A percentile compares a stretch with the other conserved stretches of the same genome.
Evolutionary conservation across 2,329 filamentous ascomycete genomes (phyloP).

Genomic region (Arthrobotrys conoides): DNA sequence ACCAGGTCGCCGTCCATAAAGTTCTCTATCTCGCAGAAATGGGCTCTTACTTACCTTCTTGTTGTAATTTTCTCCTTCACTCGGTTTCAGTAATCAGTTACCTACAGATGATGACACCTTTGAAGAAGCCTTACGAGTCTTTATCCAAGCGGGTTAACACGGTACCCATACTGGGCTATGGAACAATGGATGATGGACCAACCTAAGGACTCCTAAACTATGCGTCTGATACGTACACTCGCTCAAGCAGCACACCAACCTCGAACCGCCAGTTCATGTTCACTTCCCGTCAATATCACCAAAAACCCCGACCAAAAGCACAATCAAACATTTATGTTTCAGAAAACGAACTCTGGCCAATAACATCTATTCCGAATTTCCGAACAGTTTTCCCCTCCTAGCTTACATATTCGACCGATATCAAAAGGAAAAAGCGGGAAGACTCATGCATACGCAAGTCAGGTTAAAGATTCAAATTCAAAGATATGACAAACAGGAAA

Average conservation of each 20-base stretch:
- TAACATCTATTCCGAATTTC: slow-evolving; percentile 36
- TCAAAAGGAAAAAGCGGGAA: slow-evolving; percentile 23
- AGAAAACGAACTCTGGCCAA: slow-evolving; percentile 34
- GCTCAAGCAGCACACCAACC: background rate
- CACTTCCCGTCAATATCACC: slow-evolving; percentile 13
- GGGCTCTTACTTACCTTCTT: background rate
- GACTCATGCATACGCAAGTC: background rate
- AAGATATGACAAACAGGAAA: slow-evolving; percentile 54
- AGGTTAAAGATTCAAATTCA: slow-evolving; percentile 4
- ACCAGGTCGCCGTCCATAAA: slow-evolving; percentile 58
- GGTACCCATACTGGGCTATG: background rate
- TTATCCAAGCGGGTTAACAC: background rate
- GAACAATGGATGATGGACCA: slow-evolving; percentile 1
- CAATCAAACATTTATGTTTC: slow-evolving; percentile 34
- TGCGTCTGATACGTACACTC: slow-evolving; percentile 7
- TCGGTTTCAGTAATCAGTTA: background rate
- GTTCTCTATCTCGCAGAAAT: slow-evolving; percentile 43
- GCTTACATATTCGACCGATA: slow-evolving; percentile 11
- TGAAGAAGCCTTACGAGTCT: background rate
- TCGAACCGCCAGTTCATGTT: slow-evolving; percentile 6
- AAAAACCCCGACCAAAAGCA: background rate
- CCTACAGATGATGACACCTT: background rate
- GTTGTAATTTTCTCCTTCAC: background rate
- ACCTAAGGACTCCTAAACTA: background rate
- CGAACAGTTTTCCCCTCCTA: slow-evolving; percentile 12